Base-by-base conservation (phyloP, 768 basidiomycete genomes). In the Pseudohyphozyma bogoriensis region DNA sequence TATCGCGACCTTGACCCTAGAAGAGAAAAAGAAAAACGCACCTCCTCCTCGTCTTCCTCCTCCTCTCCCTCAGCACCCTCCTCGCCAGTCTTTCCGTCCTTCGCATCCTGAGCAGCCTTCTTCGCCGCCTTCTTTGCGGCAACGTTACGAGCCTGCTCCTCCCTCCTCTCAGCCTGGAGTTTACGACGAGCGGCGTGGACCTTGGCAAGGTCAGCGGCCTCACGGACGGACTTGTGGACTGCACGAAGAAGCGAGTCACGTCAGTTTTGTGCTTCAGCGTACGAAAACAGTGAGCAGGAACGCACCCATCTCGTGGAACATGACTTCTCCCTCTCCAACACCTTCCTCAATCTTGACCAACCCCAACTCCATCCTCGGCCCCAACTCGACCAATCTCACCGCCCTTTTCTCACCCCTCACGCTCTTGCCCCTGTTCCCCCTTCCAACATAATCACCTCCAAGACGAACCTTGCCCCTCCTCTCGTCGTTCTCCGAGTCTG, bases 261-360 rank as follows among this genome's bases (percentile, higher is more conserved):
- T 50, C 37, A 52, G 45, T 2, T 37, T 44, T 15, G 7, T 6
- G 3, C 18, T 2, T 29, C 20, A 1, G 42, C 15, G 63, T 51
- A 31, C 33, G 24, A 65, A 44, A 45, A 29, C 20, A 45, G 24
- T 10, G 44, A 37, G 4, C 33, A 5, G 6, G 22, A 11, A 78
- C 87, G 68, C 68, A 90, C 93, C 86, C 69, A 95, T 87, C 75
- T 88, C 85, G 72, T 99, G 95, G 77, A 86, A 95, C 42, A 99
- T 85, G 2, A 96, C 89, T 64, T 81, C 82, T 9, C 95, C 89
- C 73, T 93, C 95, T 7, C 92, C 91, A 22, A 87, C 77, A 28
- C 95, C 93, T 73, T 96, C 93, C 22, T 84, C 82, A 59, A 99
- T 90, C 78, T 99, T 99, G 68, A 96, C 82, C 67, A 99, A 76